phyloP scores from a whole-genome alignment of 768 basidiomycete genomes.

The Tylopilus sp. region DNA sequence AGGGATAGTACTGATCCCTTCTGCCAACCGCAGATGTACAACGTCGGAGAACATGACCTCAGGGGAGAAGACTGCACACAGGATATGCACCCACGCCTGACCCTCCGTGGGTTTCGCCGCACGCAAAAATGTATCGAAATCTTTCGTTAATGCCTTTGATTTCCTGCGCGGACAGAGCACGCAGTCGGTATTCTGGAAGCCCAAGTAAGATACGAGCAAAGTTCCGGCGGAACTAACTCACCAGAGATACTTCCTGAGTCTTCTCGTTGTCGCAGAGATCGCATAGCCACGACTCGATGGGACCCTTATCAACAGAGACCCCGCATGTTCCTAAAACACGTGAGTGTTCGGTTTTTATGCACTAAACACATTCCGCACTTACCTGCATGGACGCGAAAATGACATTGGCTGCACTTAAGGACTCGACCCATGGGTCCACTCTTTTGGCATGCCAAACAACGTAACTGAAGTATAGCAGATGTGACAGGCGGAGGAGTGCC shows the following conservation, averaged over 20 bases:
- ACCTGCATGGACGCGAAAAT: constrained; percentile 80
- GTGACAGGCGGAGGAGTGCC: constrained; percentile 61
- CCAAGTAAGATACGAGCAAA: constrained; percentile 2
- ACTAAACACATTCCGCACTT: neutral
- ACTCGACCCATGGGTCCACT: constrained; percentile 75
- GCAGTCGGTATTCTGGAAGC: constrained; percentile 70
- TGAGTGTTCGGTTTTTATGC: neutral
- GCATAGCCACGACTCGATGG: constrained; percentile 77
- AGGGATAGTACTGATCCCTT: constrained; percentile 77
- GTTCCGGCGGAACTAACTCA: constrained; percentile 32
- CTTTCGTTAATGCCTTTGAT: constrained; percentile 37
- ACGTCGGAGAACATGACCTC: constrained; percentile 85
- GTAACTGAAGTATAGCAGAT: constrained; percentile 54
- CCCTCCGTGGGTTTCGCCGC: constrained; percentile 90
- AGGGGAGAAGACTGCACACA: constrained; percentile 85
- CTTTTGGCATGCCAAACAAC: constrained; percentile 74
- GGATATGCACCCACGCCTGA: constrained; percentile 86
- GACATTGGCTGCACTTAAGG: constrained; percentile 77
- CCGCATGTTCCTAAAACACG: constrained; percentile 58
- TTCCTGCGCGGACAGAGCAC: constrained; percentile 69
- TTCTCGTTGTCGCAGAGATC: constrained; percentile 87
- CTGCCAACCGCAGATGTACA: constrained; percentile 67
- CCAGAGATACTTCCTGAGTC: constrained; percentile 76
- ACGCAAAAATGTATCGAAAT: constrained; percentile 64
- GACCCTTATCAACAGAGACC: constrained; percentile 56